These are phyloP conservation scores for Hypsizygus marmoreus DNA, from an alignment of 768 basidiomycete genomes.

Conservation along the genomic window DNA sequence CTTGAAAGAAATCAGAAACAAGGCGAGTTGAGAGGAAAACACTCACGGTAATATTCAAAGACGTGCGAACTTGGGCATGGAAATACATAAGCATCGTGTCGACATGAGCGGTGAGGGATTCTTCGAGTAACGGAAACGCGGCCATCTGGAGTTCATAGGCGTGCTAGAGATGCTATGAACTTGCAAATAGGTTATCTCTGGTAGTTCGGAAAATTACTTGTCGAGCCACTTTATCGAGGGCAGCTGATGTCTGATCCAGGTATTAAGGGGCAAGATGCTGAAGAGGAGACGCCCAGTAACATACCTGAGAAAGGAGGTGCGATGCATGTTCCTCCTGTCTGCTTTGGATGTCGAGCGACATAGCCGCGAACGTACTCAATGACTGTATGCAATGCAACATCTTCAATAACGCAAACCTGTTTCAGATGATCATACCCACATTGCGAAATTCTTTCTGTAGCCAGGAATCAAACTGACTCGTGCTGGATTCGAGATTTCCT, in stretches of 20 bases:
- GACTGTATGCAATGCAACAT: constrained; percentile 5
- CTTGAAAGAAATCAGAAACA: constrained; percentile 4
- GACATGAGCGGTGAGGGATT: constrained; percentile 2
- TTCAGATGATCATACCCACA: neutral
- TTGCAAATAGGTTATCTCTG: neutral
- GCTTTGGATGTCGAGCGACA: neutral
- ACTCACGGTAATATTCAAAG: constrained; percentile 15
- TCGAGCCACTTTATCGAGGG: constrained; percentile 10
- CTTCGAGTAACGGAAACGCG: constrained; percentile 1
- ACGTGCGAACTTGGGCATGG: constrained; percentile 10
- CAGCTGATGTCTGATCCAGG: constrained; percentile 1
- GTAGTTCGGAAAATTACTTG: neutral
- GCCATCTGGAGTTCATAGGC: constrained; percentile 5
- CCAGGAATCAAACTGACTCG: neutral
- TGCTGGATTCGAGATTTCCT: constrained; percentile 1
- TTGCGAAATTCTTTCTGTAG: constrained; percentile 1
- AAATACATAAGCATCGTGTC: constrained; percentile 7
- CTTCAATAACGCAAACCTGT: neutral
- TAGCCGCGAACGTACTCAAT: constrained; percentile 1
- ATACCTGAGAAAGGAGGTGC: constrained; percentile 10
- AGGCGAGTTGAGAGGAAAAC: neutral
- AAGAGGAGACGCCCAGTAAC: neutral
- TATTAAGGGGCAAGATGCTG: neutral
- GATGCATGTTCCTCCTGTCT: constrained; percentile 4
- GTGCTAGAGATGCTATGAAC: constrained; percentile 12